Base-by-base conservation (phyloP, 179 eudicot genomes). In the Amaranthus tricolor region DNA sequence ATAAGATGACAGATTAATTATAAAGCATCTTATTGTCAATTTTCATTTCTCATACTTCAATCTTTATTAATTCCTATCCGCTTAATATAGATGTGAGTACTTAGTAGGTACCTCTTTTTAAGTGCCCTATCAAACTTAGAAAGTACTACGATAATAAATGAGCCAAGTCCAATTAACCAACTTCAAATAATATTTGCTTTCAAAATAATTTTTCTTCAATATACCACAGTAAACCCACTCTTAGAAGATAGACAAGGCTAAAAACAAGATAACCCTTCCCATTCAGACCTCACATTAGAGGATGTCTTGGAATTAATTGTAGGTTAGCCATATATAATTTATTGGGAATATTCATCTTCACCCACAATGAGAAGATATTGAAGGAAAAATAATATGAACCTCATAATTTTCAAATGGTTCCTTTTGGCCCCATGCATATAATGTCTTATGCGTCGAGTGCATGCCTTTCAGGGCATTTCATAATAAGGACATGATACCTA, bases 401-500 rank as follows among this genome's bases (percentile, higher is more conserved):
- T 73, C 80, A 76, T 65, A 77, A 31, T 71, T 66, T 54, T 15
- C 75, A 68, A 62, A 73, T 73, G 84, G 67, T 21, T 62, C 44
- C 19, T 5, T 31, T 57, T 31, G 72, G 44, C 49, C 72, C 31
- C 48, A 31, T 55, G 40, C 40, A 76, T 72, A 62, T 66, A 80
- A 76, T 71, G 73, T 8, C 48, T 53, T 53, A 49, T 60, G 71
- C 72, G 74, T 76, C 66, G 31, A 71, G 63, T 21, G 77, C 80
- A 68, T 77, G 77, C 47, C 31, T 70, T 53, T 65, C 72, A 75
- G 49, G 78, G n/a, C 76, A 71, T 57, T 44, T 80, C 83, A 71
- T 76, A 80, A 80, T 76, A 80, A 76, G 60, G 79, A 76, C 83
- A 76, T 76, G 77, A 76, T 43, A 47, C 59, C 76, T 66, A 71